Evolutionary conservation across 257 asterid species (phyloP).

Genomic region (Fraxinus americana): DNA sequence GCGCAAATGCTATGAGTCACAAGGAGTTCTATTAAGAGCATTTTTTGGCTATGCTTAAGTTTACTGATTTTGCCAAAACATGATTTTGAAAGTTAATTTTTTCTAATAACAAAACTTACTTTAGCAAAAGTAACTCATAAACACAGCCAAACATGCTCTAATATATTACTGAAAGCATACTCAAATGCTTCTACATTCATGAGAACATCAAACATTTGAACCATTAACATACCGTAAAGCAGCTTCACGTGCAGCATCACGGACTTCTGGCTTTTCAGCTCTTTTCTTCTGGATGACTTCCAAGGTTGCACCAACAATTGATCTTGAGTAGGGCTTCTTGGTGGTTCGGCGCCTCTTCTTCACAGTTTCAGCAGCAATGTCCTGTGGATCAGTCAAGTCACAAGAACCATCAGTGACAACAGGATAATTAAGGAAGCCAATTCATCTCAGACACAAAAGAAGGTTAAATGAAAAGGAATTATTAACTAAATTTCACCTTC

Average conservation of each 20-base stretch:
- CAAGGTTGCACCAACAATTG: conserved; percentile 88
- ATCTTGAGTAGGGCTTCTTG: conserved; percentile 86
- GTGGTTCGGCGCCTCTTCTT: conserved; percentile 85
- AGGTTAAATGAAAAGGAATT: background rate
- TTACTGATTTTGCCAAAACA: too few relatives aligned
- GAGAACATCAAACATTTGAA: background rate
- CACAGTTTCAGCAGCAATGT: conserved; percentile 78
- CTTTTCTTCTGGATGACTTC: conserved; percentile 89
- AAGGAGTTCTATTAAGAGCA: background rate
- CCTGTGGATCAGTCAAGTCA: conserved; percentile 35
- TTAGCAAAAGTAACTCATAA: background rate
- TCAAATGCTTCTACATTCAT: background rate
- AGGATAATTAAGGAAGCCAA: background rate
- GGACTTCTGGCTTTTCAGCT: conserved; percentile 81
- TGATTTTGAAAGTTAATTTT: too few relatives aligned
- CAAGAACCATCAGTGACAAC: background rate
- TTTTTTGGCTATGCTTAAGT: background rate
- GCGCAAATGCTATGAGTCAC: background rate
- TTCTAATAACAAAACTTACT: background rate
- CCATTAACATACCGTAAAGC: conserved; percentile 62
- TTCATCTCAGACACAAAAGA: background rate
- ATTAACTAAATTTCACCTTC: conserved; percentile 44
- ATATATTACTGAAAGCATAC: background rate
- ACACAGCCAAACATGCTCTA: background rate
- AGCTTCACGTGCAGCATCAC: conserved; percentile 96